These are phyloP conservation scores for Fraxinus nigra DNA, from an alignment of 305 asterid species.

Conservation along the genomic window DNA sequence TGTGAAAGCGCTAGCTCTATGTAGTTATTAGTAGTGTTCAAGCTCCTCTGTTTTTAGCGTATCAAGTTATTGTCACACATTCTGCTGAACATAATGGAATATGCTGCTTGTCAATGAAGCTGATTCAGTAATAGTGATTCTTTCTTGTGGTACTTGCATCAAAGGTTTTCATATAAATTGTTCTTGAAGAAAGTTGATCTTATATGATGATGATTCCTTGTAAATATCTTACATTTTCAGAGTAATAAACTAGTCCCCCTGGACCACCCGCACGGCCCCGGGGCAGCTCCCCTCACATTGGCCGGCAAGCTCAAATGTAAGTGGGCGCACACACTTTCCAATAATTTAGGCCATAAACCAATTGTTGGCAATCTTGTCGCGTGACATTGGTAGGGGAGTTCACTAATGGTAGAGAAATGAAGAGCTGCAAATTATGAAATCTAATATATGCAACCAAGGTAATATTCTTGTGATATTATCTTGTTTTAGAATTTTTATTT, in stretches of 20 bases:
- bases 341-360: neutral
- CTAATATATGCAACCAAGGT: neutral
- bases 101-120: neutral
- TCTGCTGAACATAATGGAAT: slow-evolving; percentile 40
- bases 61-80: slow-evolving; percentile 20
- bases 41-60: slow-evolving; percentile 25
- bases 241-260: neutral
- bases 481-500: neutral
- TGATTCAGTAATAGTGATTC: neutral
- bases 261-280: neutral
- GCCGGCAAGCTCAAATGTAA: neutral
- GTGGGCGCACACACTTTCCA: neutral
- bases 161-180: neutral
- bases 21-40: slow-evolving; percentile 20
- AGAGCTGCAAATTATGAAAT: neutral
- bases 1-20: slow-evolving; percentile 16
- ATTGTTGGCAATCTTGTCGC: neutral
- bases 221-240: neutral
- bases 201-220: neutral
- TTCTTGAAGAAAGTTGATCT: neutral
- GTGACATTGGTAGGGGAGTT: neutral
- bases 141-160: neutral
- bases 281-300: neutral
- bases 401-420: neutral
- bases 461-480: neutral